Evolutionary conservation across 768 basidiomycete genomes (phyloP).

Genomic region (Cubamyces sp.): DNA sequence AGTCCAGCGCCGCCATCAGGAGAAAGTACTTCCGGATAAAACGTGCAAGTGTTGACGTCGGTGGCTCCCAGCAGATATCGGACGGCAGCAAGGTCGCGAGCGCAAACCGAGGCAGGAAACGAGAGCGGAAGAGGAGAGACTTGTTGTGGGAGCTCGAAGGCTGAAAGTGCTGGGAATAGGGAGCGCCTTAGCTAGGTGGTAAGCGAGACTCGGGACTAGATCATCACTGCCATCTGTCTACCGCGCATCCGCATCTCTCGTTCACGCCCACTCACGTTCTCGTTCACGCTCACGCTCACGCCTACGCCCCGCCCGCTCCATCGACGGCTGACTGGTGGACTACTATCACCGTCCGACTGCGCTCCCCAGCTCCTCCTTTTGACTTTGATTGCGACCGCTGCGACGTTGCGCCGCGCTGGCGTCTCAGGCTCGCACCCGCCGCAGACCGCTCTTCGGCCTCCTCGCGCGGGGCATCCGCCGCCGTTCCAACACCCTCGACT

Average conservation of each 20-base stretch:
- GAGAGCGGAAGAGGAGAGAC: not conserved
- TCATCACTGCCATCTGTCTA: not conserved
- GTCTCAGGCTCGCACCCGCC: slow-evolving; percentile 24
- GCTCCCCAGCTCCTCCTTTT: not conserved
- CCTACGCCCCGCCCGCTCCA: not conserved
- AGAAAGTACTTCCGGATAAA: not conserved
- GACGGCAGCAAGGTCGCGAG: not conserved
- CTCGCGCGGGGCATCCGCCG: slow-evolving; percentile 25
- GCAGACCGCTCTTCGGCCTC: slow-evolving; percentile 26
- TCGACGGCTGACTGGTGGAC: not conserved
- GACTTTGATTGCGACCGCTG: slow-evolving; percentile 1
- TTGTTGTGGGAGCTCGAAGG: not conserved
- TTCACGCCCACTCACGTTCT: not conserved
- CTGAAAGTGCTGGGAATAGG: not conserved
- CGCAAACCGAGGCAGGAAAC: not conserved
- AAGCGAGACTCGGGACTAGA: not conserved
- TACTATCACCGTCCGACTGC: not conserved
- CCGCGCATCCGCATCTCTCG: not conserved
- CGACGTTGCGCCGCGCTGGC: slow-evolving; percentile 23
- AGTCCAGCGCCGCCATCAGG: not conserved
- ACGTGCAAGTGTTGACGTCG: slow-evolving; percentile 14
- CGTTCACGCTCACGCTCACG: not conserved
- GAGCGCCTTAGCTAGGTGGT: not conserved
- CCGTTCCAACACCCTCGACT: slow-evolving; percentile 25
- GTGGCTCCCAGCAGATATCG: slow-evolving; percentile 6